Base-by-base conservation (phyloP, 768 basidiomycete species). In the Lyophyllum shimeji region DNA sequence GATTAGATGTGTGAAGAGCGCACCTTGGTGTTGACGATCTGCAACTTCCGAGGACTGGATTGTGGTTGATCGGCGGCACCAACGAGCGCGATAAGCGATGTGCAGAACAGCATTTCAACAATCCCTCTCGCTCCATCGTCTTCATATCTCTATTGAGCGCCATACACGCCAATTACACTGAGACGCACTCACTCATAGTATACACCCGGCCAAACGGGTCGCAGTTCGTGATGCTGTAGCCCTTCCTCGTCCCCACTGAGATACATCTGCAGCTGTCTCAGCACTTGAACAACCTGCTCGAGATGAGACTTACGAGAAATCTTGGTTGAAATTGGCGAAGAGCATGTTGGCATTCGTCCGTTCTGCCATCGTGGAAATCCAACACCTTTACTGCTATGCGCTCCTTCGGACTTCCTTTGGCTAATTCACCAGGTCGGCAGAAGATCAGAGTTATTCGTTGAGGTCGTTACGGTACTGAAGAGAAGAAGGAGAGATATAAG, bases 81-180 rank as follows among this genome's bases (percentile, higher is more conserved):
- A 20, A 98, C 97, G 29, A 99, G 81, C 0, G 97, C 97, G 46
- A 99, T 93, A 59, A 99, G 83, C 20, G 95, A 97, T 5, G 97
- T 99, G 75, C 95, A 98, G 77, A 99, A 99, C 56, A 99, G 80
- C 97, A 99, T 99, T 73, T 99, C 97, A 15, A 98, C 96, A 59
- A 97, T 97, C 21, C 95, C 94, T 17, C 91, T 83, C 1, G 96
- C 93, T 7, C 96, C 95, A 56, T 98, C 95, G 64, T 90, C 96
- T 93, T 58, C 33, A 33, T 18, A n/a, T 13, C 15, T 23, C 1
- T 15, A 17, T 34, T 60, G 52, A 55, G 37, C 34, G n/a, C 33
- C 24, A 44, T 25, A 44, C 13, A n/a, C 50, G 21, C 24, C 33
- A 27, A 44, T 42, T 7, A 53, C 29, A 55, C 27, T 11, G 43